These are phyloP conservation scores for Xerocomus potaroensis DNA, from an alignment of 768 basidiomycete species.

Conservation along the genomic window DNA sequence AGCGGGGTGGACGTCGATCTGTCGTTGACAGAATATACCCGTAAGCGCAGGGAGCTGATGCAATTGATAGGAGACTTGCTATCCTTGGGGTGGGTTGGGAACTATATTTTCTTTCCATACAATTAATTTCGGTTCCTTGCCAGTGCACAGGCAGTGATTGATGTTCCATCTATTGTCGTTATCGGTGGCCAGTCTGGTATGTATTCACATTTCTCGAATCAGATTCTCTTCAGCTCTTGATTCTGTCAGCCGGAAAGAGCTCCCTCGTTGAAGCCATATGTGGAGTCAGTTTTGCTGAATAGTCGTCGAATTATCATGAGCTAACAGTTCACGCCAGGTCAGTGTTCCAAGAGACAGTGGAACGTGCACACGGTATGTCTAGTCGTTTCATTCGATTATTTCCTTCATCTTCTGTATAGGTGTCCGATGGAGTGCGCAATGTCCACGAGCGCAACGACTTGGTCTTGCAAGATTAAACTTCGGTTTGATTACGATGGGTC, in stretches of 20 bases:
- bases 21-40: conserved; percentile 37
- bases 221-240: background rate
- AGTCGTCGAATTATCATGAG: background rate
- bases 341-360: conserved; percentile 59
- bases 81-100: conserved; percentile 35
- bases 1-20: conserved; percentile 16
- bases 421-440: conserved; percentile 54
- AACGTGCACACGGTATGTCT: conserved; percentile 50
- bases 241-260: conserved; percentile 49
- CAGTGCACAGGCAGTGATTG: conserved; percentile 38
- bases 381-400: background rate
- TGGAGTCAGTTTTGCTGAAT: conserved; percentile 35
- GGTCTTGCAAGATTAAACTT: conserved; percentile 45
- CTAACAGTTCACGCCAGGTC: conserved; percentile 35
- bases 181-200: conserved; percentile 55
- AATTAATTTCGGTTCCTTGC: conserved; percentile 4
- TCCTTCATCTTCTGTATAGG: conserved; percentile 24
- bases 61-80: conserved; percentile 36
- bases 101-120: background rate
- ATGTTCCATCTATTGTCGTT: conserved; percentile 50
- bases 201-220: conserved; percentile 2
- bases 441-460: conserved; percentile 34
- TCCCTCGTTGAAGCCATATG: conserved; percentile 56
- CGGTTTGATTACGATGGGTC: conserved; percentile 30
- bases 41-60: conserved; percentile 37